Percentiles rank a stretch among this genome's conserved stretches.
Evolutionary conservation across 2,329 filamentous ascomycete genomes (phyloP).

Genomic region (Pseudogymnoascus sp.): DNA sequence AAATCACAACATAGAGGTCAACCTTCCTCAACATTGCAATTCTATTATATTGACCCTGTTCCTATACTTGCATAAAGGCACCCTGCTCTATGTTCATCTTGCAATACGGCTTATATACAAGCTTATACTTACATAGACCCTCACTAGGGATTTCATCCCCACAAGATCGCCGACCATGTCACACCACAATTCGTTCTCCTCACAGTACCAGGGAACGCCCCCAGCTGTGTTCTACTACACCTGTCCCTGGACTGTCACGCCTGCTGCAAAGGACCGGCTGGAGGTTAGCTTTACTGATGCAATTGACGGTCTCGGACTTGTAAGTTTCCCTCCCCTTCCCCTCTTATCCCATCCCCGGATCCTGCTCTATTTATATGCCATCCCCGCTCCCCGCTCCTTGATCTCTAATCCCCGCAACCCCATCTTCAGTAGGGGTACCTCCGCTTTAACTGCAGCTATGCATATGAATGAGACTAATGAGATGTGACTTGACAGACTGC

Average conservation of each 20-base stretch:
- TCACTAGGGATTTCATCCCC: neutral
- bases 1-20: neutral
- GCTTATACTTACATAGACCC: neutral
- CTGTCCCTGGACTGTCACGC: neutral
- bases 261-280: neutral
- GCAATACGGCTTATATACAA: neutral
- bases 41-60: neutral
- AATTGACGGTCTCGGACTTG: neutral
- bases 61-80: neutral
- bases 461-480: neutral
- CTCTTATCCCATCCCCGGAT: neutral
- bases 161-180: neutral
- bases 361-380: neutral
- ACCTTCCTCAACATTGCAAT: neutral
- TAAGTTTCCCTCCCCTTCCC: neutral
- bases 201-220: neutral
- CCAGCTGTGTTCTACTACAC: neutral
- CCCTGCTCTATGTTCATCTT: neutral
- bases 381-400: neutral
- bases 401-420: neutral
- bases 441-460: neutral
- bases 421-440: neutral
- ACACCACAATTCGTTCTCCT: neutral
- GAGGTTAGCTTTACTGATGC: neutral
- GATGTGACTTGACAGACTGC: neutral